A percentile compares a stretch with the other conserved stretches of the same genome.
These are phyloP conservation scores for Plasmopara viticola DNA, from an alignment of 352 stramenopile species.

Conservation along the genomic window DNA sequence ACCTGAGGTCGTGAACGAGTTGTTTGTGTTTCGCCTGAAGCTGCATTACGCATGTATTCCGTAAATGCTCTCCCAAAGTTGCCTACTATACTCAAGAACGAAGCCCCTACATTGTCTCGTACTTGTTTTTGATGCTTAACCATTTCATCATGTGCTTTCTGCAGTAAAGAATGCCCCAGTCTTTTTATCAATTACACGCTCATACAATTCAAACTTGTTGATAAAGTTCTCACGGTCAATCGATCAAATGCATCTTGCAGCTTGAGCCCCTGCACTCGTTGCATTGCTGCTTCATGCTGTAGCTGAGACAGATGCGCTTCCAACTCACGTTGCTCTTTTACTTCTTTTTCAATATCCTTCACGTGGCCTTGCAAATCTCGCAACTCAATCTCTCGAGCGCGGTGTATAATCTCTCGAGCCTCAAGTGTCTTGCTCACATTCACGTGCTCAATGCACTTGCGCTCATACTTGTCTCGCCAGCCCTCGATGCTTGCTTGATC, in stretches of 20 bases:
- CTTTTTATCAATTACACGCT: neutral
- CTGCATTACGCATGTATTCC: constrained; percentile 9
- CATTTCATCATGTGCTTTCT: constrained; percentile 49
- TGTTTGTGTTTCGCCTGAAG: constrained; percentile 42
- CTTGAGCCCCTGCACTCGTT: constrained; percentile 24
- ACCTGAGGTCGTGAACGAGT: constrained; percentile 57
- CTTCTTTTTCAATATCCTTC: constrained; percentile 29
- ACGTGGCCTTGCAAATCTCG: constrained; percentile 38
- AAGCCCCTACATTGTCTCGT: constrained; percentile 34
- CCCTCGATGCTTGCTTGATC: constrained; percentile 37
- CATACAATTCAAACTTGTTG: neutral
- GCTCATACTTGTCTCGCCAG: constrained; percentile 48
- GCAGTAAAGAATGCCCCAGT: neutral
- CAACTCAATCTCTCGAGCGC: constrained; percentile 45
- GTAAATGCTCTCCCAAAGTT: neutral
- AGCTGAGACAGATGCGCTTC: constrained; percentile 40
- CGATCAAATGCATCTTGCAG: constrained; percentile 29
- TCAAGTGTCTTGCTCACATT: constrained; percentile 53
- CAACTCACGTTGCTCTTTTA: constrained; percentile 28
- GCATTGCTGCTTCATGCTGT: constrained; percentile 23
- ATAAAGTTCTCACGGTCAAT: constrained; percentile 24
- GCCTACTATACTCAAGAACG: neutral
- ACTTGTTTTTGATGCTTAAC: constrained; percentile 32
- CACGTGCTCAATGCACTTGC: constrained; percentile 33
- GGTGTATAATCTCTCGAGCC: constrained; percentile 45